Percentiles rank a stretch among this genome's conserved stretches.
phyloP scores from a whole-genome alignment of 2,329 filamentous ascomycete species.

The Sclerotinia nivalis region DNA sequence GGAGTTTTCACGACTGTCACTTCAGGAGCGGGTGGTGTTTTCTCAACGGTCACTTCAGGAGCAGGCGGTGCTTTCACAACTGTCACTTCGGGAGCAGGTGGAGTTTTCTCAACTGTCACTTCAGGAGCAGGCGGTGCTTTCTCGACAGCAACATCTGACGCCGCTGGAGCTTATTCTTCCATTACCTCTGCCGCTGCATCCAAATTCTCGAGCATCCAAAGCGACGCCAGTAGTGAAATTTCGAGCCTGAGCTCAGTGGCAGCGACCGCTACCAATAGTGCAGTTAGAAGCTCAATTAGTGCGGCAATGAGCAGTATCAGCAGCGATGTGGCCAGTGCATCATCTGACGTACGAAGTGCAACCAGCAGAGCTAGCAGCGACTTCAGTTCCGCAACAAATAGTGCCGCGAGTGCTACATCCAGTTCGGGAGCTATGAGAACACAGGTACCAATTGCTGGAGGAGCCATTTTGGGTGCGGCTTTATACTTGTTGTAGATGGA shows the following conservation, averaged over 20 bases:
- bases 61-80: constrained; percentile 1
- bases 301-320: constrained; percentile 17
- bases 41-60: not conserved
- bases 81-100: not conserved
- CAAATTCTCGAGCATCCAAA: constrained; percentile 1
- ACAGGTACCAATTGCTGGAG: constrained; percentile 20
- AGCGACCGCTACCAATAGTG: constrained; percentile 7
- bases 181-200: constrained; percentile 14
- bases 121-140: not conserved
- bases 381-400: not conserved
- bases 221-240: constrained; percentile 14
- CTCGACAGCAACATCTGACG: not conserved
- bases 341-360: not conserved
- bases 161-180: not conserved
- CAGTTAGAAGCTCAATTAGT: constrained; percentile 19
- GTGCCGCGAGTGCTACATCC: constrained; percentile 12
- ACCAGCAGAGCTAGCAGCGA: constrained; percentile 15
- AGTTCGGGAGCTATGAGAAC: constrained; percentile 22
- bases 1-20: constrained; percentile 7
- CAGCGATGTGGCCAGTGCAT: constrained; percentile 8
- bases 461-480: constrained; percentile 18
- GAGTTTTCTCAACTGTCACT: not conserved
- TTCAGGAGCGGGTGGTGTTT: not conserved
- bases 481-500: constrained; percentile 21
- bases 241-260: constrained; percentile 19